A percentile compares a stretch with the other conserved stretches of the same genome.
phyloP scores from a whole-genome alignment of 441 rosid genomes.

The Adansonia grandidieri region DNA sequence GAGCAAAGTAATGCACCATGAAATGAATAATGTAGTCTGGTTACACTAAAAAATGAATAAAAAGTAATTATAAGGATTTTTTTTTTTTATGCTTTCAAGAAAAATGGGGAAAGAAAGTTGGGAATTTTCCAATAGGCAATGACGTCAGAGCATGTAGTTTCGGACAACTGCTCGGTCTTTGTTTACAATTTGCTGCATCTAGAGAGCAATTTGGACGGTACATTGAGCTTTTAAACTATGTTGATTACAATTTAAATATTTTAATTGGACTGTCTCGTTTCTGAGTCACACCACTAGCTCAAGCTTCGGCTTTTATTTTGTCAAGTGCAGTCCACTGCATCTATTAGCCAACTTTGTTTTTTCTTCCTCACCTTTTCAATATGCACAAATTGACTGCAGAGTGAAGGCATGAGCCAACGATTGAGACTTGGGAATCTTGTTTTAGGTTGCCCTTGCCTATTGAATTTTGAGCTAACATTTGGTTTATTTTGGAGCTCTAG shows the following conservation, averaged over 20 bases:
- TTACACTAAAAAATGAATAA: not conserved
- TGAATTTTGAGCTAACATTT: not conserved
- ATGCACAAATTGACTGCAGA: not conserved
- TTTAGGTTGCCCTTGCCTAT: too few species aligned
- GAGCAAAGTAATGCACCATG: not conserved
- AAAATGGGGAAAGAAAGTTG: not conserved
- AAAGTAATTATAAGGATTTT: not conserved
- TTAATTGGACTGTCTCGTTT: not conserved
- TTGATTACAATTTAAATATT: not conserved
- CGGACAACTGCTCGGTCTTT: not conserved
- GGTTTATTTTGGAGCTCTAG: not conserved
- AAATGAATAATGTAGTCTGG: not conserved
- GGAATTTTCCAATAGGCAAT: not conserved
- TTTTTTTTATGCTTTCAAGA: not conserved
- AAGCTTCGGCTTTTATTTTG: not conserved
- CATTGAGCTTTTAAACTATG: not conserved
- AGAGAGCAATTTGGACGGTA: not conserved
- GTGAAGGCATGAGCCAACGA: too few species aligned
- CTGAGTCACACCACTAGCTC: not conserved
- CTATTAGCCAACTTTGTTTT: not conserved
- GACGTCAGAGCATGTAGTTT: not conserved
- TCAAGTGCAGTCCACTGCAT: not conserved
- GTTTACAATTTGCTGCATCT: not conserved
- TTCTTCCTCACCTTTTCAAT: not conserved
- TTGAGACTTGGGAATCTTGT: too few species aligned